Evolutionary conservation across 768 basidiomycete genomes (phyloP).

Genomic region (Boletus sp.): DNA sequence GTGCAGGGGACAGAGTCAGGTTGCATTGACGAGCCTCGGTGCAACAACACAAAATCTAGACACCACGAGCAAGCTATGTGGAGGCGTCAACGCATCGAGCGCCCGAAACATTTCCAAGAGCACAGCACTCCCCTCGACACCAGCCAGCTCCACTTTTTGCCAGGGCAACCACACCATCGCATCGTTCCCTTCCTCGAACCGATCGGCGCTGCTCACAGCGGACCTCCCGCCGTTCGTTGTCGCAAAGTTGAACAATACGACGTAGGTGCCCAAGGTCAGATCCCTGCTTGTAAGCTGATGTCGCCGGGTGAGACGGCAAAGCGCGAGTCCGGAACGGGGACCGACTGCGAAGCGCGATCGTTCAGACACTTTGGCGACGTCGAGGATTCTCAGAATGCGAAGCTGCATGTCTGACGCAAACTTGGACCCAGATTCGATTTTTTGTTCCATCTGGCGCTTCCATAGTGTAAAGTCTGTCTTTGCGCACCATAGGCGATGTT

Average conservation of each 20-base stretch:
- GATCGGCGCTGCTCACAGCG: constrained; percentile 33
- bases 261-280: constrained; percentile 27
- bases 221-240: constrained; percentile 23
- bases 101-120: constrained; percentile 18
- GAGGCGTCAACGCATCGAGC: constrained; percentile 29
- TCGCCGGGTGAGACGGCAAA: constrained; percentile 36
- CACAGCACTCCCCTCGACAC: constrained; percentile 9
- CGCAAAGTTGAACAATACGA: constrained; percentile 39
- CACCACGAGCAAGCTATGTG: constrained; percentile 28
- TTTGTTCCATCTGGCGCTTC: constrained; percentile 48
- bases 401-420: constrained; percentile 41
- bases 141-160: constrained; percentile 36
- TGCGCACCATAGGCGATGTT: constrained; percentile 39
- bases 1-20: background rate
- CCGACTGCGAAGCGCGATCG: constrained; percentile 26
- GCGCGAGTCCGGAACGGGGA: constrained; percentile 38
- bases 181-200: constrained; percentile 39
- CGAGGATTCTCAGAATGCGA: constrained; percentile 42
- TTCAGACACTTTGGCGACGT: constrained; percentile 28
- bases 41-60: constrained; percentile 26
- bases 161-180: constrained; percentile 52
- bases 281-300: constrained; percentile 16
- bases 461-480: constrained; percentile 50
- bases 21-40: constrained; percentile 1
- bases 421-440: constrained; percentile 26